A percentile compares a stretch with the other conserved stretches of the same genome.
These are phyloP conservation scores for Passalora sequoiae DNA, from an alignment of 2,329 filamentous ascomycete genomes.

Conservation along the genomic window DNA sequence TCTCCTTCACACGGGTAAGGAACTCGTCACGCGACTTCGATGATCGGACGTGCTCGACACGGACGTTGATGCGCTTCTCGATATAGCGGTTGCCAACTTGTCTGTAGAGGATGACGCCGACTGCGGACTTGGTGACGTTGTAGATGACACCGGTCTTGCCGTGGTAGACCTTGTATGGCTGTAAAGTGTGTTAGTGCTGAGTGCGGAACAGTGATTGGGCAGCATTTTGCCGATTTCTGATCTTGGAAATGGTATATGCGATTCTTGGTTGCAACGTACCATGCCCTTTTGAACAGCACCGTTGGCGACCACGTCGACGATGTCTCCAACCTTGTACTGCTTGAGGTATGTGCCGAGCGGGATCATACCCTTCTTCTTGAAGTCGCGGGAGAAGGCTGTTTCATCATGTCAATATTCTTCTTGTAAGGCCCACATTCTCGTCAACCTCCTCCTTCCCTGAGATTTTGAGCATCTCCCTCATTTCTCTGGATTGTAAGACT, in stretches of 20 bases:
- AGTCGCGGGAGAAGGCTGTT: slow-evolving; percentile 76
- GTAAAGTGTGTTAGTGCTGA: slow-evolving; percentile 11
- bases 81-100: slow-evolving; percentile 99
- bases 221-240: slow-evolving; percentile 1
- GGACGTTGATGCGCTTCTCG: slow-evolving; percentile 99
- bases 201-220: neutral
- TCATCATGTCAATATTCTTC: slow-evolving; percentile 19
- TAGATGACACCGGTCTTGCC: slow-evolving; percentile 69
- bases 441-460: too few species aligned
- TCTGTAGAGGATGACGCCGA: slow-evolving; percentile 99
- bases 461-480: slow-evolving; percentile 5
- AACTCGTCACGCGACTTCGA: slow-evolving; percentile 97
- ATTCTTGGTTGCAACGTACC: slow-evolving; percentile 51
- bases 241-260: slow-evolving; percentile 1
- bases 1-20: slow-evolving; percentile 91
- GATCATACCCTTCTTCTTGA: slow-evolving; percentile 95
- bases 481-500: slow-evolving; percentile 21
- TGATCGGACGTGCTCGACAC: slow-evolving; percentile 91
- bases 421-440: slow-evolving; percentile 5
- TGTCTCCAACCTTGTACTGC: slow-evolving; percentile 96
- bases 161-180: slow-evolving; percentile 98
- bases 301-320: slow-evolving; percentile 98
- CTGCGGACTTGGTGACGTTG: slow-evolving; percentile 97
- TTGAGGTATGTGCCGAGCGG: slow-evolving; percentile 88
- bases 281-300: slow-evolving; percentile 92